Evolutionary conservation across 371 early-diverging fungal species (phyloP), one percentile per base, ranked within the genome.

Genomic region (Apophysomyces sp.): DNA sequence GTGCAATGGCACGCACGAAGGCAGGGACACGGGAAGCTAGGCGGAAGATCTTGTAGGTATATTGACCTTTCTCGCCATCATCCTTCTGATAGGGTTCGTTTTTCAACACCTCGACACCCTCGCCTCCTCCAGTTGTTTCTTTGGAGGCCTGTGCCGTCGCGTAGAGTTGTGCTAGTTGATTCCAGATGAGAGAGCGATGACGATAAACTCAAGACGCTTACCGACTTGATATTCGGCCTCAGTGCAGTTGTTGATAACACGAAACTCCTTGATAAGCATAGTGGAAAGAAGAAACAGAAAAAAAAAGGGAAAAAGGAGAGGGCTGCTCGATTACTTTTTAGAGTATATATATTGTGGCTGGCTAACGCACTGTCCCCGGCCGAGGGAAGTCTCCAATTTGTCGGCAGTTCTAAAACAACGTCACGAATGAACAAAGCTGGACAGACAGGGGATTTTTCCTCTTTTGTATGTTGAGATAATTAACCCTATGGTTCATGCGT

Each of bases 21-120:
- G 73, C 29, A 2, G 90, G 90, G 1, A 88, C 74, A 65, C 78
- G 77, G 59, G 87, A 87, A 58, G 70, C 72, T 21, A 83, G 71
- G 52, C 82, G 80, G 71, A 85, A 85, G 62, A 90, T 86, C 77
- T 90, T 90, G 71, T 83, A 77, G 16, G 90, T 90, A 66, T 84
- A 90, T 74, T 90, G 90, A 49, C 90, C 90, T 71, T 87, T 86
- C 30, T 62, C 57, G 60, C 83, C 80, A 27, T 63, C 52, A 54
- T 83, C 84, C 58, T 90, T 80, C 34, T 85, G 81, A 62, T 89
- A 90, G 15, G 89, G 90, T 63, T 89, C 89, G 55, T 90, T 90
- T 68, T 80, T 78, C 21, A 84, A 32, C 15, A 90, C 86, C 72
- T 90, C 88, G 51, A 90, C 89, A 57, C 90, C 90, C 62, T 90